Evolutionary conservation across 2,329 filamentous ascomycete genomes (phyloP).

Genomic region (Albophoma yamanashiensis): DNA sequence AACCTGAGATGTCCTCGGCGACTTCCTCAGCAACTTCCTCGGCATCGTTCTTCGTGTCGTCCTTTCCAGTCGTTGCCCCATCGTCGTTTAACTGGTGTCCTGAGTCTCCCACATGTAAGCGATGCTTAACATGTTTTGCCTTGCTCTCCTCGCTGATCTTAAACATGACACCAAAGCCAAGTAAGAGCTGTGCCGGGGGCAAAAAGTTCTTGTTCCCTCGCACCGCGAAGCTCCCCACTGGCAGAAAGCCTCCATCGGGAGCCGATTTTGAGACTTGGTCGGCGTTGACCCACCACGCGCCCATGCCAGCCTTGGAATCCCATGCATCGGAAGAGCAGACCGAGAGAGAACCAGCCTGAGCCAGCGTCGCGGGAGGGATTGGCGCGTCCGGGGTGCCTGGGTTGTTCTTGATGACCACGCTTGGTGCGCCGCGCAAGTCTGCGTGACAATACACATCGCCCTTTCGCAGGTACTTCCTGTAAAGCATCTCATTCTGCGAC

Average conservation of each 20-base stretch:
- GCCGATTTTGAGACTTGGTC: conserved; percentile 85
- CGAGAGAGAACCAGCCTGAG: conserved; percentile 77
- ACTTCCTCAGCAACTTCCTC: conserved; percentile 10
- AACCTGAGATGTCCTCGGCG: conserved; percentile 19
- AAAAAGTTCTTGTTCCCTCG: conserved; percentile 84
- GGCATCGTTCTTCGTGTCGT: conserved; percentile 8
- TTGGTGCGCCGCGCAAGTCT: conserved; percentile 72
- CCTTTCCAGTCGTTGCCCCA: conserved; percentile 5
- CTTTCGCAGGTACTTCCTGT: conserved; percentile 72
- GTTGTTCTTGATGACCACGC: conserved; percentile 87
- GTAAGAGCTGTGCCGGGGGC: conserved; percentile 73
- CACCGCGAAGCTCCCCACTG: conserved; percentile 68
- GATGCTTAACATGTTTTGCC: conserved; percentile 65
- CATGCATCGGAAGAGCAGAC: conserved; percentile 84
- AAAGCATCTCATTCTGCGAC: conserved; percentile 87
- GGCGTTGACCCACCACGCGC: conserved; percentile 88
- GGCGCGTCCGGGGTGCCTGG: conserved; percentile 66
- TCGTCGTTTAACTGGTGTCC: conserved; percentile 6
- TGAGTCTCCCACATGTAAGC: conserved; percentile 17
- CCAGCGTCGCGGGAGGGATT: conserved; percentile 82
- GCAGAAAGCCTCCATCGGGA: conserved; percentile 68
- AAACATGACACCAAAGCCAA: conserved; percentile 84
- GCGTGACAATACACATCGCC: conserved; percentile 91
- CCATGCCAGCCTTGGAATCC: conserved; percentile 94
- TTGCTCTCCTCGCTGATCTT: conserved; percentile 83